A percentile compares a stretch with the other conserved stretches of the same genome.
phyloP scores from a whole-genome alignment of 139 green algal species.

The Volvox reticuliferus region DNA sequence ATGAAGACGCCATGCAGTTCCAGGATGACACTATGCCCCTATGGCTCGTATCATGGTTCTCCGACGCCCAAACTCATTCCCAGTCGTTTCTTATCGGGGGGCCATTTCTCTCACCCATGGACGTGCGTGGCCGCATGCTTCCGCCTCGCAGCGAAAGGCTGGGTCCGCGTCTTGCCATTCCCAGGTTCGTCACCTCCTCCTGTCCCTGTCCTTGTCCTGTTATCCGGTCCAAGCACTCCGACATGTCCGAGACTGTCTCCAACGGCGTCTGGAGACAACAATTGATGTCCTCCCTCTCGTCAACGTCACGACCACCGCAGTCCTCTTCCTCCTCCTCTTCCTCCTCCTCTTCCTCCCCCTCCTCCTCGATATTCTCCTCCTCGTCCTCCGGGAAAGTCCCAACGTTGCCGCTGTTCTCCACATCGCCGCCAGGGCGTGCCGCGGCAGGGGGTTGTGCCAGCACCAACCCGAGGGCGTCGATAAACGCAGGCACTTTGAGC shows the following conservation, averaged over 20 bases:
- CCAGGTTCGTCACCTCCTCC: neutral
- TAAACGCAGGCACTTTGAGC: neutral
- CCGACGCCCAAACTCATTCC: neutral
- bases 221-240: neutral
- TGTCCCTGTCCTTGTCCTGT: neutral
- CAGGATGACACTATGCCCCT: no score
- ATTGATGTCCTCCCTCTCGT: neutral
- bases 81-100: neutral
- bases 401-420: no score
- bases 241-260: constrained; percentile 21
- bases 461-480: neutral
- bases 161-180: neutral
- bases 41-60: no score
- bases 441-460: neutral
- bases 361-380: neutral
- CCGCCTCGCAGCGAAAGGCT: neutral
- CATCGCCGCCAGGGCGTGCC: no score
- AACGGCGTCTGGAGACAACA: neutral
- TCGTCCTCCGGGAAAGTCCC: neutral
- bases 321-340: neutral
- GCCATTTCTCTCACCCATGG: neutral
- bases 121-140: neutral
- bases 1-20: no score
- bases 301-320: neutral
- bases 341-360: neutral